phyloP scores from a whole-genome alignment of 108 stramenopile species.

The Epipyxis sp. region DNA sequence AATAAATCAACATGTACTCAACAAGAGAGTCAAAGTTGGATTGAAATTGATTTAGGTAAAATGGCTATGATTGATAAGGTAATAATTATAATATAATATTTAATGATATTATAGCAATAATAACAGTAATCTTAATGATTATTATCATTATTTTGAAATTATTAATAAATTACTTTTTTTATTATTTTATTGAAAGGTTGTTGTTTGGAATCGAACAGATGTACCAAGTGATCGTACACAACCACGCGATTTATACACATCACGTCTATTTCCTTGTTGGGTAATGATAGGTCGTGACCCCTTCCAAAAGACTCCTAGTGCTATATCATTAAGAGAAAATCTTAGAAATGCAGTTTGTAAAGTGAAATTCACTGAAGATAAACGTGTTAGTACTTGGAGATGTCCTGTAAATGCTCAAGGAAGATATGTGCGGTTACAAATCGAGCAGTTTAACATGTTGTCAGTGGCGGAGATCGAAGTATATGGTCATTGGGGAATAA shows the following conservation, averaged over 20 bases:
- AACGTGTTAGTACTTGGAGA: slow-evolving; percentile 47
- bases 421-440: slow-evolving; percentile 64
- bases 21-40: slow-evolving; percentile 31
- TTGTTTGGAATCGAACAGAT: slow-evolving; percentile 64
- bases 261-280: slow-evolving; percentile 62
- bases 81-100: too few species aligned
- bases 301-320: slow-evolving; percentile 45
- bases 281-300: slow-evolving; percentile 57
- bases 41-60: slow-evolving; percentile 29
- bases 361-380: slow-evolving; percentile 42
- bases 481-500: slow-evolving; percentile 42
- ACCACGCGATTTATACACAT: slow-evolving; percentile 46
- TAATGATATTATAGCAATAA: too few species aligned
- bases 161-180: too few species aligned
- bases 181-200: too few species aligned
- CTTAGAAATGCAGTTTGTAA: slow-evolving; percentile 35
- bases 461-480: slow-evolving; percentile 61
- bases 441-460: slow-evolving; percentile 59
- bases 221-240: slow-evolving; percentile 51
- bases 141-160: too few species aligned
- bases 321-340: slow-evolving; percentile 37
- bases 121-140: too few species aligned
- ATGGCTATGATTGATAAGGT: slow-evolving; percentile 28
- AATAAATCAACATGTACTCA: slow-evolving; percentile 45
- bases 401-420: slow-evolving; percentile 51